Percentiles rank a stretch among this genome's conserved stretches.
Evolutionary conservation across 2,329 filamentous ascomycete species (phyloP).

Genomic region (Colletotrichum navitas): DNA sequence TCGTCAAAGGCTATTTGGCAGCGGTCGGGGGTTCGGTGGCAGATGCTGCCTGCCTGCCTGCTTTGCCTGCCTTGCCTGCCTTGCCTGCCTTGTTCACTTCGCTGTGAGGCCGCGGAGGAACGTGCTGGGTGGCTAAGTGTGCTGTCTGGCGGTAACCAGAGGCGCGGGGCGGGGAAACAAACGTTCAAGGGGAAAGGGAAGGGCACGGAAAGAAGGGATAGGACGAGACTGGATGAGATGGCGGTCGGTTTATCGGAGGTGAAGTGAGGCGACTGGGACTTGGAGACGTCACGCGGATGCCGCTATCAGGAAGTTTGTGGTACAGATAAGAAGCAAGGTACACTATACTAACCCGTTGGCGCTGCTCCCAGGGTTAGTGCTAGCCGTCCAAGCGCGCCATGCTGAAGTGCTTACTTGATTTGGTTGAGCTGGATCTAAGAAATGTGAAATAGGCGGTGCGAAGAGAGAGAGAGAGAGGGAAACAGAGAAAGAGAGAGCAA

Average conservation of each 20-base stretch:
- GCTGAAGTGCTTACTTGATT: not conserved
- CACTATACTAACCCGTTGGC: constrained; percentile 38
- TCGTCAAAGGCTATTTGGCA: constrained; percentile 24
- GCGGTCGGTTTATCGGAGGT: constrained; percentile 36
- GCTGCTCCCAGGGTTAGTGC: constrained; percentile 20
- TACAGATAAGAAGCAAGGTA: constrained; percentile 38
- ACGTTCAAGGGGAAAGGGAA: not conserved
- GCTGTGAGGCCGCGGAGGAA: constrained; percentile 7
- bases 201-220: constrained; percentile 12
- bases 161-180: constrained; percentile 34
- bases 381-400: constrained; percentile 15
- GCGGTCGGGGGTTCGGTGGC: not conserved
- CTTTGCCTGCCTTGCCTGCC: constrained; percentile 20
- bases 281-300: constrained; percentile 36
- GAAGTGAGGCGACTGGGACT: constrained; percentile 26
- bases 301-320: constrained; percentile 31
- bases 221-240: constrained; percentile 29
- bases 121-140: constrained; percentile 9
- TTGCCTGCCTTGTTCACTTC: constrained; percentile 3
- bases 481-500: not conserved
- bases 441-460: constrained; percentile 12
- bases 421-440: constrained; percentile 8
- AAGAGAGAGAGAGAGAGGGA: constrained; percentile 13
- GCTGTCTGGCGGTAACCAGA: constrained; percentile 23
- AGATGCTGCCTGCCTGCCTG: constrained; percentile 17